phyloP scores from a whole-genome alignment of 495 filamentous ascomycete species.

The Cercophora sp. region DNA sequence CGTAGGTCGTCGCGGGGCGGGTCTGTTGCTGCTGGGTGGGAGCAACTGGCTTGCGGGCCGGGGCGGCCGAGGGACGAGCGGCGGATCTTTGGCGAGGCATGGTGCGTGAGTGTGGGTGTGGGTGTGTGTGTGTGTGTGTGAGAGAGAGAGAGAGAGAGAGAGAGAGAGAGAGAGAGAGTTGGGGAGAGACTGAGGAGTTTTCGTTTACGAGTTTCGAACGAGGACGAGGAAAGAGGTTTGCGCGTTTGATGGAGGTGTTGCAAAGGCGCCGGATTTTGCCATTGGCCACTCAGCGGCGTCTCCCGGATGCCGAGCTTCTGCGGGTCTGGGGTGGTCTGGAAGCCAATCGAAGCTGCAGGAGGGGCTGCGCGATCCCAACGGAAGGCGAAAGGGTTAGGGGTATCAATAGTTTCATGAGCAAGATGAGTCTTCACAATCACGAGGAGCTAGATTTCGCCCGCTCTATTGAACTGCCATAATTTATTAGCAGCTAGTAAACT shows the following conservation, averaged over 20 bases:
- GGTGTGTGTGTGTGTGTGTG: background rate
- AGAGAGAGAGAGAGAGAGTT: background rate
- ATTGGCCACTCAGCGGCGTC: conserved; percentile 24
- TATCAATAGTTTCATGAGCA: background rate
- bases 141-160: background rate
- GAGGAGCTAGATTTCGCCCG: too few relatives aligned
- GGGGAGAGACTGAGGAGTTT: background rate
- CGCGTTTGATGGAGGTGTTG: background rate
- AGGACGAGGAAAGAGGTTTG: background rate
- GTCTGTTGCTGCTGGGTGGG: conserved; percentile 57
- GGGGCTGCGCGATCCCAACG: too few relatives aligned
- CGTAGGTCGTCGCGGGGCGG: conserved; percentile 62
- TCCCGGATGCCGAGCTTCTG: conserved; percentile 1
- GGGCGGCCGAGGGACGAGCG: conserved; percentile 63
- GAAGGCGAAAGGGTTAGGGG: conserved; percentile 14
- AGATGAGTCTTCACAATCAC: too few relatives aligned
- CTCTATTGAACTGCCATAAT: too few relatives aligned
- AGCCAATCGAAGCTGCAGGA: conserved; percentile 8
- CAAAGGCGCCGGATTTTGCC: conserved; percentile 16
- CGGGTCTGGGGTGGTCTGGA: conserved; percentile 9
- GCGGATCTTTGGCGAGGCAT: conserved; percentile 47
- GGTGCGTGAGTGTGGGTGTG: conserved; percentile 26
- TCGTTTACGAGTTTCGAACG: background rate
- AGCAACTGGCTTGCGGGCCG: conserved; percentile 52
- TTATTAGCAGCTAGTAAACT: too few relatives aligned